phyloP scores from a whole-genome alignment of 768 basidiomycete species.

The Pleurotus pulmonarius region DNA sequence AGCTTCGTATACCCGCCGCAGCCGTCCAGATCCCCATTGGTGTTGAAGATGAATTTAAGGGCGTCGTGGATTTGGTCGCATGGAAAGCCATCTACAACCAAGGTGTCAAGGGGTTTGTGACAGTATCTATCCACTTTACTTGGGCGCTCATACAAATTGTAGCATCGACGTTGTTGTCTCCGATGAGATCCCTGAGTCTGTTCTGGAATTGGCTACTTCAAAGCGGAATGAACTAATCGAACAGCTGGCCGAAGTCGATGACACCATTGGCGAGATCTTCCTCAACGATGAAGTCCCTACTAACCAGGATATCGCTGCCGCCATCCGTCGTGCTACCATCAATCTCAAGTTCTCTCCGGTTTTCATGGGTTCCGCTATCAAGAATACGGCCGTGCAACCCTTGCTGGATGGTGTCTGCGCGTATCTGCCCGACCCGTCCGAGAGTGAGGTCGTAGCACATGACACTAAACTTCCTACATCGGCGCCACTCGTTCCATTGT shows the following conservation, averaged over 20 bases:
- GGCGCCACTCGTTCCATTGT: conserved; percentile 69
- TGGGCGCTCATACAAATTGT: neutral
- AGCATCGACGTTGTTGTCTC: conserved; percentile 78
- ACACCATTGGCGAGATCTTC: conserved; percentile 88
- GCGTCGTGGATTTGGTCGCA: conserved; percentile 90
- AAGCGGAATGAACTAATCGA: conserved; percentile 94
- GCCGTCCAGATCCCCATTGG: conserved; percentile 97
- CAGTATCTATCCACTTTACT: neutral
- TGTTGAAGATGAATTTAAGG: conserved; percentile 77
- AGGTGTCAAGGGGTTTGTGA: conserved; percentile 84
- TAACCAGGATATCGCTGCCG: conserved; percentile 69
- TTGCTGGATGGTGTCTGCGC: conserved; percentile 92
- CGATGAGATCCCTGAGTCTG: conserved; percentile 81
- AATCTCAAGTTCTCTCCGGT: conserved; percentile 92
- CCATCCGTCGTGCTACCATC: conserved; percentile 88
- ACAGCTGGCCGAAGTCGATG: conserved; percentile 94
- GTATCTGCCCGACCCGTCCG: conserved; percentile 90
- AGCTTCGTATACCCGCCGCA: conserved; percentile 89
- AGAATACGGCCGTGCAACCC: conserved; percentile 94
- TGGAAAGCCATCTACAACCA: conserved; percentile 95
- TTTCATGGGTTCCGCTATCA: conserved; percentile 94
- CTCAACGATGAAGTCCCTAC: conserved; percentile 79
- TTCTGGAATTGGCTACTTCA: conserved; percentile 68
- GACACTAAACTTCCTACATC: conserved; percentile 67
- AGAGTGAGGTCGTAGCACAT: conserved; percentile 75